A percentile compares a stretch with the other conserved stretches of the same genome.
These are phyloP conservation scores for Aspergillus ostianus DNA, from an alignment of 495 filamentous ascomycete genomes.

Conservation along the genomic window DNA sequence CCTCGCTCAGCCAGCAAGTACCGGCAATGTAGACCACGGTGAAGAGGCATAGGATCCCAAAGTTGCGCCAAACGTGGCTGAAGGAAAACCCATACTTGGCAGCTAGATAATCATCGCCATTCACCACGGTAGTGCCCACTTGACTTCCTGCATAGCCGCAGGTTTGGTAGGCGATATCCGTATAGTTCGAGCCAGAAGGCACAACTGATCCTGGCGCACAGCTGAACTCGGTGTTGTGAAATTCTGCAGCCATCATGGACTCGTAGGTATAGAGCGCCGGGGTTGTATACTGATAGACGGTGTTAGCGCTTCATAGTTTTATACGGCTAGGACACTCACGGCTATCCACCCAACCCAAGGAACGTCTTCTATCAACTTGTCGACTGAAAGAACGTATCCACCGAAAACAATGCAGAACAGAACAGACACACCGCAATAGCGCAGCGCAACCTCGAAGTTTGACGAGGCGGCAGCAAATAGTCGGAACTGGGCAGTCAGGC, in stretches of 20 bases:
- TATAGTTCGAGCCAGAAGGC: conserved; percentile 57
- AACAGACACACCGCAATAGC: conserved; percentile 35
- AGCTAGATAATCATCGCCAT: conserved; percentile 51
- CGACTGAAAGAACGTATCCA: conserved; percentile 37
- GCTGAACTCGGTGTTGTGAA: conserved; percentile 40
- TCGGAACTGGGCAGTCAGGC: conserved; percentile 49
- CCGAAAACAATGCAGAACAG: conserved; percentile 37
- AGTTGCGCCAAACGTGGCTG: conserved; percentile 62
- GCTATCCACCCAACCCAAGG: conserved; percentile 43
- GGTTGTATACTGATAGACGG: conserved; percentile 49
- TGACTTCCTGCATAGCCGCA: conserved; percentile 56
- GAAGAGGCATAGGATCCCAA: conserved; percentile 64
- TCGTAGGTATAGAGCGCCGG: conserved; percentile 72
- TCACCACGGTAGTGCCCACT: conserved; percentile 48
- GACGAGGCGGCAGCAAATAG: conserved; percentile 41
- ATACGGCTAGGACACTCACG: conserved; percentile 21
- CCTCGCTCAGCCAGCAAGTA: conserved; percentile 59
- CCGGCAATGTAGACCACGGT: conserved; percentile 52
- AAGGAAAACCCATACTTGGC: conserved; percentile 53
- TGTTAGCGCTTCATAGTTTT: neutral
- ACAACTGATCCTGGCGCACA: conserved; percentile 53
- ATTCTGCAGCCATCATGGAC: conserved; percentile 57
- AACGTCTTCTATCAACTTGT: conserved; percentile 36
- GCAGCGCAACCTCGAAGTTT: conserved; percentile 40
- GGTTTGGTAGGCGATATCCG: conserved; percentile 50